Conservation (phyloP, 495 filamentous ascomycete genomes). For the Penicillium odoratum region DNA sequence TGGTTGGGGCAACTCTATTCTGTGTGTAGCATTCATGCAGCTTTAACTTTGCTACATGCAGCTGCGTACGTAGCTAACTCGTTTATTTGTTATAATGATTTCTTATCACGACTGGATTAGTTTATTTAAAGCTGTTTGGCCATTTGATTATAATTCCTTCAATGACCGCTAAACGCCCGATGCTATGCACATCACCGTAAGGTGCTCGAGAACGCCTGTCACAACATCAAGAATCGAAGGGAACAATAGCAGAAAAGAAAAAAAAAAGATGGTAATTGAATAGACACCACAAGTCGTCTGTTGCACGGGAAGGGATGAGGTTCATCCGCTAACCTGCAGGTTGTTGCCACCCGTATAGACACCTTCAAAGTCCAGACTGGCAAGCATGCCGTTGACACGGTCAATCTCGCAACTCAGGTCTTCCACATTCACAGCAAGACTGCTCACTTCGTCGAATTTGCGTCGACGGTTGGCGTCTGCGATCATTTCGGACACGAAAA, state of each 20-base stretch:
- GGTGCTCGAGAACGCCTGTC: slow-evolving; percentile 19
- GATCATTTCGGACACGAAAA: slow-evolving; percentile 89
- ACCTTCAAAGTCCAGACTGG: slow-evolving; percentile 51
- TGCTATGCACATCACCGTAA: slow-evolving; percentile 30
- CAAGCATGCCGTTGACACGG: slow-evolving; percentile 55
- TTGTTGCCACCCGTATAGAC: slow-evolving; percentile 40
- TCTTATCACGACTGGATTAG: background rate
- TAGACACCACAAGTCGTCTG: slow-evolving; percentile 17
- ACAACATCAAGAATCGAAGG: slow-evolving; percentile 2
- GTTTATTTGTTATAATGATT: background rate
- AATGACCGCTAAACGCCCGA: slow-evolving; percentile 23
- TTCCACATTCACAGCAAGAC: slow-evolving; percentile 75
- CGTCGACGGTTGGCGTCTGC: slow-evolving; percentile 74
- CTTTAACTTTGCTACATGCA: too few relatives aligned
- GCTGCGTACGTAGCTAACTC: too few relatives aligned
- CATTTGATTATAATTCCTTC: slow-evolving; percentile 3
- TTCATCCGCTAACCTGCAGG: slow-evolving; percentile 21
- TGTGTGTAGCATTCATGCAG: too few relatives aligned
- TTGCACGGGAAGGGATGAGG: slow-evolving; percentile 1
- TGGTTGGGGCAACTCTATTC: too few relatives aligned
- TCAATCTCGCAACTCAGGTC: slow-evolving; percentile 85
- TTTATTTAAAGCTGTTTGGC: background rate
- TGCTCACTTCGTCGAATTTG: slow-evolving; percentile 86
- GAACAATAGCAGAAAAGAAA: slow-evolving; percentile 3
- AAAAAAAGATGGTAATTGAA: slow-evolving; percentile 10